A percentile compares a stretch with the other conserved stretches of the same genome.
Conservation (phyloP, 805 yeast genomes). For the Myxozyma mucilagina region DNA sequence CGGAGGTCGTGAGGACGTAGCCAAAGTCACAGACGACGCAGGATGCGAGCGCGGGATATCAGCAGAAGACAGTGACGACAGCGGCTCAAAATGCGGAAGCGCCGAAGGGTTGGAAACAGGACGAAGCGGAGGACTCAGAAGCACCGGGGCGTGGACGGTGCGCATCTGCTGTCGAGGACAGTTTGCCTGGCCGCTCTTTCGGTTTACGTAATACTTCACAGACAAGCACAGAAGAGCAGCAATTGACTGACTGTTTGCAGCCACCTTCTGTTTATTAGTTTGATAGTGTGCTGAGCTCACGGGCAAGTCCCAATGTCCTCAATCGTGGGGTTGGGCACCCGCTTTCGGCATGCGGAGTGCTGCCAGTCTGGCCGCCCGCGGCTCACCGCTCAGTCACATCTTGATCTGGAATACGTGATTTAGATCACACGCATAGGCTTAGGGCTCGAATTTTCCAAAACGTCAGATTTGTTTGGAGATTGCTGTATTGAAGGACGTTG, state of each 20-base stretch:
- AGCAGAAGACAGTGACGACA: neutral
- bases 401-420: neutral
- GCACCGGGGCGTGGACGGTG: neutral
- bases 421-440: slow-evolving; percentile 1
- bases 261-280: no score
- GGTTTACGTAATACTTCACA: no score
- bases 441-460: neutral
- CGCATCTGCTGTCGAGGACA: slow-evolving; percentile 4
- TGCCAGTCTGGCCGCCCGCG: neutral
- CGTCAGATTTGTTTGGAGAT: neutral
- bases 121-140: neutral
- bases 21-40: neutral
- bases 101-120: no score
- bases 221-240: no score
- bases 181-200: no score
- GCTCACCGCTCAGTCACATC: neutral
- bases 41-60: slow-evolving; percentile 1
- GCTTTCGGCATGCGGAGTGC: neutral
- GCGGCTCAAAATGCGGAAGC: neutral
- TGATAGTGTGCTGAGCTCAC: no score
- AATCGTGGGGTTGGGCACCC: neutral
- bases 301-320: no score
- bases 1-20: neutral
- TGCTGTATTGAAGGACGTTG: neutral
- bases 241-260: no score